Base-by-base conservation (phyloP, 257 asterid species). In the Ocimum tenuiflorum region DNA sequence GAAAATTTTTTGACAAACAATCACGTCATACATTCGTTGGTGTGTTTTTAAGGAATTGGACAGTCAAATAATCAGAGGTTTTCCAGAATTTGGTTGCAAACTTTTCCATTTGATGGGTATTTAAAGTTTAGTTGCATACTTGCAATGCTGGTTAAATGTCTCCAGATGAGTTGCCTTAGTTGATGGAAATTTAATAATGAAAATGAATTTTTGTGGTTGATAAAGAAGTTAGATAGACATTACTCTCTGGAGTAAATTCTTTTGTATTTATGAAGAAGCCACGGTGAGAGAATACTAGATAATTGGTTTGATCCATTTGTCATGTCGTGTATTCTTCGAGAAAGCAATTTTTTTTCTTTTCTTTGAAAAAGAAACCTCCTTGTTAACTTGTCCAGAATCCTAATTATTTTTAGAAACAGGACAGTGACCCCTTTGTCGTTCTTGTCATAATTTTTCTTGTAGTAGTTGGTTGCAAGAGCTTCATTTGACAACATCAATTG, bases 51-150 rank as follows among this genome's bases (percentile, higher is more conserved):
- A 55, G 24, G 29, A 35, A 33, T 3, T 24, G 20, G 10, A 49
- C 8, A 35, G 11, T n/a, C 51, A 52, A 47, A 4, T 24, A 24
- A 20, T 69, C 0, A 6, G 54, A 49, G 63, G 42, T 22, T 45
- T 43, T 43, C 8, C 29, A 17, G 66, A 48, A 62, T 47, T 55
- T 38, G 24, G 31, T 63, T 23, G 48, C 45, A 27, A 15, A 8
- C 15, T 20, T 41, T 53, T 19, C 6, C 39, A 2, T 33, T 5
- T 22, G n/a, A n/a, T 3, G 29, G 58, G 29, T 60, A 31, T 38
- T 62, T 14, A 10, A 41, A 43, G 65, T 71, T 66, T 66, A 63
- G 62, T 72, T 52, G 14, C 42, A 24, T 46, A 38, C 46, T 23
- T 45, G 10, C 8, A 9, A 1, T 62, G 60, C 39, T 64, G 60